These are phyloP conservation scores for Boletus pseudopeckii DNA, from an alignment of 768 basidiomycete species.

Conservation along the genomic window DNA sequence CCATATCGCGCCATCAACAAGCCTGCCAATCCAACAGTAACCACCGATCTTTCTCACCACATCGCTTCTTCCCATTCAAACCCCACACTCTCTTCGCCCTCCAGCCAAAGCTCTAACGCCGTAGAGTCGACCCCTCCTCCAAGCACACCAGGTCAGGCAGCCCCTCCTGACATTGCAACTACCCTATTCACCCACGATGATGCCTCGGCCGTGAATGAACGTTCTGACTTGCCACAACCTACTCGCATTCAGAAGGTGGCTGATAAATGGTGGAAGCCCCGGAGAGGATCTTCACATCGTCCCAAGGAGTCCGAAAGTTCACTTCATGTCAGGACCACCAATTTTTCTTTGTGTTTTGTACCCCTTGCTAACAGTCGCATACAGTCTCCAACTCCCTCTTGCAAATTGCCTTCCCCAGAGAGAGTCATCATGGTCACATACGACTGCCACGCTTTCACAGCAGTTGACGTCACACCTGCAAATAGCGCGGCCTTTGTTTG, in stretches of 20 bases:
- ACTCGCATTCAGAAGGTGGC: slow-evolving; percentile 34
- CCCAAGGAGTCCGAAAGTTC: slow-evolving; percentile 27
- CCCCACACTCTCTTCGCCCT: slow-evolving; percentile 66
- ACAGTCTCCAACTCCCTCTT: slow-evolving; percentile 31
- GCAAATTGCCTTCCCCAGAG: slow-evolving; percentile 30
- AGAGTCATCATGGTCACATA: slow-evolving; percentile 62
- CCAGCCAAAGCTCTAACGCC: slow-evolving; percentile 58
- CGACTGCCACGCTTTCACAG: slow-evolving; percentile 72
- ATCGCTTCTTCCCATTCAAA: slow-evolving; percentile 41
- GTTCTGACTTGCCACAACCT: slow-evolving; percentile 27
- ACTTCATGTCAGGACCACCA: slow-evolving; percentile 17
- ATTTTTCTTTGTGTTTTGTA: slow-evolving; percentile 1
- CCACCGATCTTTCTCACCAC: slow-evolving; percentile 35
- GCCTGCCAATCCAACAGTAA: slow-evolving; percentile 30
- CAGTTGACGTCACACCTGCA: slow-evolving; percentile 69
- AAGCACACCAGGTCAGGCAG: slow-evolving; percentile 54
- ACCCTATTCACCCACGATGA: slow-evolving; percentile 37
- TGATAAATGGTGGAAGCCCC: slow-evolving; percentile 24
- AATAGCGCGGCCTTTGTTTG: slow-evolving; percentile 66
- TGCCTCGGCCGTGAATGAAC: slow-evolving; percentile 31
- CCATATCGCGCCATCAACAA: slow-evolving; percentile 19
- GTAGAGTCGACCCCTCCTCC: slow-evolving; percentile 72
- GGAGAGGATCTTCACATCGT: slow-evolving; percentile 31
- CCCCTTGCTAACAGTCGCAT: slow-evolving; percentile 12
- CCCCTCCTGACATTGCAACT: slow-evolving; percentile 40